Evolutionary conservation across 768 basidiomycete genomes (phyloP).

Genomic region (Leucogyrophana mollusca): DNA sequence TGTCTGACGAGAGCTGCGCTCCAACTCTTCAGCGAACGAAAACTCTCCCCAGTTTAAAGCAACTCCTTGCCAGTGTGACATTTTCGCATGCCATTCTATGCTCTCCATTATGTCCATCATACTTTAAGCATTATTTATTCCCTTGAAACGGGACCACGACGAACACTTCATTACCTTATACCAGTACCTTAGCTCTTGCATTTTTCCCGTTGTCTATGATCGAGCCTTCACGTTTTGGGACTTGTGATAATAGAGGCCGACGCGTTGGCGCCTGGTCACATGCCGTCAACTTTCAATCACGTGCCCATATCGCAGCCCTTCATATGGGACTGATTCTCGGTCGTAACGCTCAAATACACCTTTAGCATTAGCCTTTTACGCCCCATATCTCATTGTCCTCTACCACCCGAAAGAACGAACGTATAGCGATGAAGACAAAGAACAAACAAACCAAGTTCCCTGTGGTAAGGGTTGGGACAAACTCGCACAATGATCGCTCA

Average conservation of each 20-base stretch:
- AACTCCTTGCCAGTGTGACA: neutral
- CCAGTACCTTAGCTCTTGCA: no score
- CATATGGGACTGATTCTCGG: neutral
- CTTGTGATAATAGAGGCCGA: no score
- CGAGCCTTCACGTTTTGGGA: no score
- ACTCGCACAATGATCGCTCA: constrained; percentile 9
- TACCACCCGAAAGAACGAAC: neutral
- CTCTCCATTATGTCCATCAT: neutral
- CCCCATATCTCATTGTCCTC: constrained; percentile 3
- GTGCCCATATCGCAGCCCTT: neutral
- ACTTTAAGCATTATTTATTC: no score
- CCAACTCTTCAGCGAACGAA: constrained; percentile 15
- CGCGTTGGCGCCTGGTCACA: neutral
- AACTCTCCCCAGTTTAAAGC: constrained; percentile 15
- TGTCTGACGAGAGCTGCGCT: constrained; percentile 1
- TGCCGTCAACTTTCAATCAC: neutral
- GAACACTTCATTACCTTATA: no score
- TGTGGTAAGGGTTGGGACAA: constrained; percentile 52
- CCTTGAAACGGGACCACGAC: no score
- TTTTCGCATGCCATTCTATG: neutral
- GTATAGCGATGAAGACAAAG: constrained; percentile 72
- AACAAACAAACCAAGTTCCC: constrained; percentile 92
- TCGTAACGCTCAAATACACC: neutral
- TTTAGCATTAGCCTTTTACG: neutral
- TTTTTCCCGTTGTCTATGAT: no score